Evolutionary conservation across 257 asterid genomes (phyloP), one percentile per base, ranked within the genome.

Genomic region (Solanum bulbocastanum): DNA sequence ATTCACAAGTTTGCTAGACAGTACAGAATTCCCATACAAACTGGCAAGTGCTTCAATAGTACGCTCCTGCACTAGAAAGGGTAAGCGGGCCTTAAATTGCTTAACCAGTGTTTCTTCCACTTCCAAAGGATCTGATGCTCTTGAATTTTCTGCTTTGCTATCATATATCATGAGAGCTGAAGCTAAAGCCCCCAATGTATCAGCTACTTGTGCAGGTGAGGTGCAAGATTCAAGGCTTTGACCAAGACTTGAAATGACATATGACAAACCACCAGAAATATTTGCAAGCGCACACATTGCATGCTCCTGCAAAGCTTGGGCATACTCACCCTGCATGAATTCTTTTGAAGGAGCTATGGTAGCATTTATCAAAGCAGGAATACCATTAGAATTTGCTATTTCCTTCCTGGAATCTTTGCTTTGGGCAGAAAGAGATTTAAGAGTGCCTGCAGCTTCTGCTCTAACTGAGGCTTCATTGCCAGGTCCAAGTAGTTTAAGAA

Each of bases 221-320:
- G 92, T 88, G 89, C 99, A 97, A 68, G 99, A 97, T 90, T 94
- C 98, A 52, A 97, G 99, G 94, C 99, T 97, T 89, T 94, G 96
- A 88, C 99, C 99, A 88, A 97, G 99, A 90, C 99, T 97, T 60
- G 99, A 94, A 90, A 97, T 94, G 84, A 97, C 99, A 58, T 91
- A 95, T 8, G 99, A 95, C 91, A 97, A 91, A 83, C 99, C 99
- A 42, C 99, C 99, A 35, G 99, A 97, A 90, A 97, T 97, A 91
- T 97, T 97, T 7, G 99, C 99, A 90, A 97, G 99, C 69, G 99
- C 99, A 73, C 98, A 97, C 99, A 97, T 97, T 3, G 99, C 99
- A 86, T 96, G 94, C 95, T 96, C 99, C 92, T 97, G 99, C 96
- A 97, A 93, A 86, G 99, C 99, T 92, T 97, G 99, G 86, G 99